Base-by-base conservation (phyloP, 2,329 filamentous ascomycete species). In the Alternaria arborescens region DNA sequence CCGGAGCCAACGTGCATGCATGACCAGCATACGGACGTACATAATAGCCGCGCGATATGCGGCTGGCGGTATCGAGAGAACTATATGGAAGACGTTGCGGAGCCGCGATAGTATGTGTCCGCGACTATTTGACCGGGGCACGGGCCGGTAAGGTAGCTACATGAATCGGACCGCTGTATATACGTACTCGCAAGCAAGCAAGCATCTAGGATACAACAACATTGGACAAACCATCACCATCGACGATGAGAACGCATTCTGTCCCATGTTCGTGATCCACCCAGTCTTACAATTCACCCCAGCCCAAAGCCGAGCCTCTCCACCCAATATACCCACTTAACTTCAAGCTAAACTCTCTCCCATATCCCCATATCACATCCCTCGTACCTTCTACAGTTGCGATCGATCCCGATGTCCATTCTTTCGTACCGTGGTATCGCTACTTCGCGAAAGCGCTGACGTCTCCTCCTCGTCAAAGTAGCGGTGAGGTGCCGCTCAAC, bases 401-500 rank as follows among this genome's bases (percentile, higher is more conserved):
- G 46, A 50, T 50, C 46, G 46, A 50, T 36, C 46, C 34, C 50
- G 32, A 52, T 43, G 30, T 20, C 51, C 41, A 32, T 24, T 36
- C 46, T 43, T 30, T n/a, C 30, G 41, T 30, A 52, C 24, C 50
- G 22, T 28, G 26, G n/a, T 28, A 28, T 43, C 38, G 38, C 38
- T 22, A 30, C 20, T 42, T 43, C 38, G 38, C 24, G 11, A 47
- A 20, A 5, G 30, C 22, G 22, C 58, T 56, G 54, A 63, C 57
- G 52, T 52, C 40, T 20, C 20, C 34, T 22, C 40, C 26, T 47
- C 62, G 66, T 59, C 64, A 67, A 65, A 69, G 60, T 68, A 70
- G 69, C 69, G 69, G 69, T 71, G 69, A 61, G 43, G 5, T 22
- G 36, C 20, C 30, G 30, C 14, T 34, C n/a, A 28, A 32, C 16